These are phyloP conservation scores for Suillus subalutaceus DNA, from an alignment of 768 basidiomycete species.

Conservation along the genomic window DNA sequence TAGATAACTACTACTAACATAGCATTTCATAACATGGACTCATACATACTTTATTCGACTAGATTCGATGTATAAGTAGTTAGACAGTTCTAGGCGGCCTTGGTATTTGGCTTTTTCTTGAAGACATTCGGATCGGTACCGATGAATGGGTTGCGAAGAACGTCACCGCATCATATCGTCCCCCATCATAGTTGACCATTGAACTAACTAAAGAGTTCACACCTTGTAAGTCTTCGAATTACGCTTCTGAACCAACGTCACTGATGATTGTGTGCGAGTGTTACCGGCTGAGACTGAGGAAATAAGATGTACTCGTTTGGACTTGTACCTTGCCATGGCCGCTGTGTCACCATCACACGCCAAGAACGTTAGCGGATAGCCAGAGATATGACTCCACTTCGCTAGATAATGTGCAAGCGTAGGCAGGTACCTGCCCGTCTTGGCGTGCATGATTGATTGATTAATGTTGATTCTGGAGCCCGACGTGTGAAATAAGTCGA, in stretches of 20 bases:
- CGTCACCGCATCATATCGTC: not conserved
- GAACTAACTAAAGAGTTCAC: not conserved
- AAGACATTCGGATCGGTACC: not conserved
- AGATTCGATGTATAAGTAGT: not conserved
- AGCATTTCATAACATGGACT: not conserved
- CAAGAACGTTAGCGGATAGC: not conserved
- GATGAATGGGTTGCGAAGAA: not conserved
- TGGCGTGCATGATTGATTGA: not conserved
- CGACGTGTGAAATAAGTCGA: not conserved
- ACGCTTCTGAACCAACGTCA: not conserved
- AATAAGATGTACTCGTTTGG: not conserved
- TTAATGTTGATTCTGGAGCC: not conserved
- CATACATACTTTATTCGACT: not conserved
- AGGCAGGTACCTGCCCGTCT: not conserved
- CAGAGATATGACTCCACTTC: not conserved
- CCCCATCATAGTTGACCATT: not conserved
- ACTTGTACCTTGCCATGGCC: not conserved
- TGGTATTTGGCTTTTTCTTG: not conserved
- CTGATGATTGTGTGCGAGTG: not conserved
- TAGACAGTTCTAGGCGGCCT: not conserved
- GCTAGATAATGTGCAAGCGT: not conserved
- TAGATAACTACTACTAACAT: not conserved
- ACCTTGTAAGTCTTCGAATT: not conserved
- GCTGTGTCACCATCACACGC: not conserved
- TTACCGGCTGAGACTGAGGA: not conserved